phyloP scores from a whole-genome alignment of 768 basidiomycete genomes.

The Collybia sordida region DNA sequence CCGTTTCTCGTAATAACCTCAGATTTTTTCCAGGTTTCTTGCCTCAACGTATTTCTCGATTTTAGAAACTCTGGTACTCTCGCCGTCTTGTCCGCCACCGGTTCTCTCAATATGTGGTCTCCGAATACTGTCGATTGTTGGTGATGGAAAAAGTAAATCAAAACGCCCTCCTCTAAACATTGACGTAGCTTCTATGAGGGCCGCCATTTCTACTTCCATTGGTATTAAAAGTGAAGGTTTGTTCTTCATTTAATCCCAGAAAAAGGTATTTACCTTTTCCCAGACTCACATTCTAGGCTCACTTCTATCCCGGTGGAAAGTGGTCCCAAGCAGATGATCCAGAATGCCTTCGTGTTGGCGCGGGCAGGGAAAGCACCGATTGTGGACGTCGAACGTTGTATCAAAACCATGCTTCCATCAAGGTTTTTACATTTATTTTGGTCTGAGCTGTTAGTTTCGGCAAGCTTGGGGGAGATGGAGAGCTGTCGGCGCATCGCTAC shows the following conservation, averaged over 20 bases:
- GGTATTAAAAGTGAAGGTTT: constrained; percentile 37
- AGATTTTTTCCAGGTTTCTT: constrained; percentile 36
- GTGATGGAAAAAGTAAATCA: constrained; percentile 34
- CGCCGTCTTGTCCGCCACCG: constrained; percentile 61
- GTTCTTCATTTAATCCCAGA: too few relatives aligned
- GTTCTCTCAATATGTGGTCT: constrained; percentile 66
- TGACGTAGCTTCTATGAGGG: constrained; percentile 36
- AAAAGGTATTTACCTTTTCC: too few relatives aligned
- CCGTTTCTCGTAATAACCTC: too few relatives aligned
- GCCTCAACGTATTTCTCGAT: constrained; percentile 58
- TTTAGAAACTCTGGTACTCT: constrained; percentile 64
- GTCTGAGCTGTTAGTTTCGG: constrained; percentile 56
- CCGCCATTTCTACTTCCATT: constrained; percentile 36
- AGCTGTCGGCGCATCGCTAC: constrained; percentile 64
- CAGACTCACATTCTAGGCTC: constrained; percentile 6
- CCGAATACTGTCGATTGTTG: constrained; percentile 44
- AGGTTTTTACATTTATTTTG: constrained; percentile 70
- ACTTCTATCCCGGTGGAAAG: constrained; percentile 43
- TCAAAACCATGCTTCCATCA: constrained; percentile 55
- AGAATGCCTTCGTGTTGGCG: constrained; percentile 54
- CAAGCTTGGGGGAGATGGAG: constrained; percentile 60
- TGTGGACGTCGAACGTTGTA: constrained; percentile 66
- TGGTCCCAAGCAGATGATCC: constrained; percentile 58
- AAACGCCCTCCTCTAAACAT: constrained; percentile 8
- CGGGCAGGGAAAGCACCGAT: constrained; percentile 61